Conservation (phyloP, 2,329 filamentous ascomycete species). For the Pseudofabraea citricarpa region DNA sequence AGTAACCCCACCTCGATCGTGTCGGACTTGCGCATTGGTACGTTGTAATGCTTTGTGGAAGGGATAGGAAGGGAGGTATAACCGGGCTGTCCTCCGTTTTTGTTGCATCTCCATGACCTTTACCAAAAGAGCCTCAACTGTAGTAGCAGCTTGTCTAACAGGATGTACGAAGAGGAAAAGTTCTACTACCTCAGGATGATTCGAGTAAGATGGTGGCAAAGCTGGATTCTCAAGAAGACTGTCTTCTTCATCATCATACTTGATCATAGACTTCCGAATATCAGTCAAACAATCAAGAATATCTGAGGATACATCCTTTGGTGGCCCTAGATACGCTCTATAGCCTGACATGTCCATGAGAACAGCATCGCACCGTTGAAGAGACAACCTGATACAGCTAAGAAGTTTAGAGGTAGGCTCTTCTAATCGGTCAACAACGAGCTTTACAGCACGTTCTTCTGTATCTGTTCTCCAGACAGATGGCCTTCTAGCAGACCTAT, state of each 20-base stretch:
- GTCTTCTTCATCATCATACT: slow-evolving; percentile 43
- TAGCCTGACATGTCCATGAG: slow-evolving; percentile 50
- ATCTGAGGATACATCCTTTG: slow-evolving; percentile 36
- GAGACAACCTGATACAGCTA: slow-evolving; percentile 37
- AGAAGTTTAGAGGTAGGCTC: slow-evolving; percentile 43
- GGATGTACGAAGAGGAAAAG: slow-evolving; percentile 52
- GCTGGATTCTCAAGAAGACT: slow-evolving; percentile 39
- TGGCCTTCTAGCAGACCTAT: slow-evolving; percentile 18
- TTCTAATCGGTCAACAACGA: slow-evolving; percentile 33
- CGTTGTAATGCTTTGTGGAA: slow-evolving; percentile 47
- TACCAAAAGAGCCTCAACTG: slow-evolving; percentile 40
- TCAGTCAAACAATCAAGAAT: slow-evolving; percentile 33
- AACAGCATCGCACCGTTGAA: slow-evolving; percentile 44
- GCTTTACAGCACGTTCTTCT: slow-evolving; percentile 23
- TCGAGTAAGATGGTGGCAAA: slow-evolving; percentile 39
- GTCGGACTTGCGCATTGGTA: slow-evolving; percentile 51
- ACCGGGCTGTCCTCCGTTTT: slow-evolving; percentile 32
- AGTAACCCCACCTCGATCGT: slow-evolving; percentile 54
- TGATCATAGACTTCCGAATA: slow-evolving; percentile 37
- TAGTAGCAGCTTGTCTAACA: slow-evolving; percentile 45
- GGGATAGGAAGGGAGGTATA: slow-evolving; percentile 49
- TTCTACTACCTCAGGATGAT: slow-evolving; percentile 45
- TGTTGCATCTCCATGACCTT: slow-evolving; percentile 45
- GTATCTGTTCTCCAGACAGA: slow-evolving; percentile 20
- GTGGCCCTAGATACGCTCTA: slow-evolving; percentile 41